A percentile compares a stretch with the other conserved stretches of the same genome.
Conservation (phyloP, 177 flowering plant species). For the Vitis hybrid region DNA sequence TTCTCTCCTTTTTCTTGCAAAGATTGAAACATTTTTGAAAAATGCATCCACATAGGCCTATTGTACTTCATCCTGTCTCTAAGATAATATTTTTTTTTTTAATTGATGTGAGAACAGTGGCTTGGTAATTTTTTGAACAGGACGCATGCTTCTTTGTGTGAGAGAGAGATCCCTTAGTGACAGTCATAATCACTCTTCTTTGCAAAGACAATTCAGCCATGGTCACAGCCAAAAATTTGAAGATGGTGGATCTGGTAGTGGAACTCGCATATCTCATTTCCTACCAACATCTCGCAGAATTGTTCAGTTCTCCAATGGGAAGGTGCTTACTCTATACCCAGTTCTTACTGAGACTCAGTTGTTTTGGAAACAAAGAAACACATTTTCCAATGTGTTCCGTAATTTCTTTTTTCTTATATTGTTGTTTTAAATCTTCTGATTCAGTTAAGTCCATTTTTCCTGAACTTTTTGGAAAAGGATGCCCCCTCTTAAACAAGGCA, state of each 20-base stretch:
- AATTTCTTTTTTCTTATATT: not conserved
- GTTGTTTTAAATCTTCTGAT: not conserved
- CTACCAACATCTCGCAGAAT: constrained; percentile 95
- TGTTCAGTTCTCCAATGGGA: constrained; percentile 97
- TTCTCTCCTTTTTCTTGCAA: too few species aligned
- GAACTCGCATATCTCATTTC: constrained; percentile 88
- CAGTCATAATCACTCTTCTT: constrained; percentile 67
- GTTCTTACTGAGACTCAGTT: not conserved
- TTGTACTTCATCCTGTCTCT: too few species aligned
- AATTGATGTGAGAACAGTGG: too few species aligned
- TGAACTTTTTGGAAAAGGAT: not conserved
- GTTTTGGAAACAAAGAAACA: not conserved
- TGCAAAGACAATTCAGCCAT: constrained; percentile 96
- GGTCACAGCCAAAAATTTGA: constrained; percentile 83
- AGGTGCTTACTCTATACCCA: constrained; percentile 39
- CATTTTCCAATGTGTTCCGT: not conserved
- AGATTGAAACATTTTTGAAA: too few species aligned
- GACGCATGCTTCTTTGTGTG: constrained; percentile 98
- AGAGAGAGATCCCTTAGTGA: constrained; percentile 80
- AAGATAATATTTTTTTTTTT: too few species aligned
- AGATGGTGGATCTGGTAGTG: constrained; percentile 75
- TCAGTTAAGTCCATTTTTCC: not conserved
- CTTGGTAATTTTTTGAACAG: constrained; percentile 29
- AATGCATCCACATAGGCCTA: too few species aligned
- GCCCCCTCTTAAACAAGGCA: not conserved